Conservation (phyloP, 495 filamentous ascomycete genomes). For the Annulohypoxylon bovei region DNA sequence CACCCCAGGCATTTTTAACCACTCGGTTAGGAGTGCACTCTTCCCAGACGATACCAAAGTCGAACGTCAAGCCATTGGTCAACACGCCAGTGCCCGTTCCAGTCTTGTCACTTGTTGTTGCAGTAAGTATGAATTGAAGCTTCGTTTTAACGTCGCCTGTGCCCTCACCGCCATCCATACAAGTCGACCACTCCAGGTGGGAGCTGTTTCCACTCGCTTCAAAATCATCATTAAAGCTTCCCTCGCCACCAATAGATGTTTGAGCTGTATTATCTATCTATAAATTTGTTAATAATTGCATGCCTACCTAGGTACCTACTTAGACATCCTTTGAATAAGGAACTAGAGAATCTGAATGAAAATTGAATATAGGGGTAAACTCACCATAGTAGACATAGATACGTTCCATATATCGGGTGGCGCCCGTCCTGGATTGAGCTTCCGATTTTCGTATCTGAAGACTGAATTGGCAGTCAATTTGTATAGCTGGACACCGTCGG, state of each 20-base stretch:
- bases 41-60: constrained; percentile 36
- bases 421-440: constrained; percentile 32
- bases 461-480: constrained; percentile 24
- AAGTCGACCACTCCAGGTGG: constrained; percentile 34
- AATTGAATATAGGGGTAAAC: not conserved
- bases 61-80: constrained; percentile 25
- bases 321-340: not conserved
- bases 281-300: not conserved
- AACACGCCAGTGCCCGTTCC: constrained; percentile 28
- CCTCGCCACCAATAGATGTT: constrained; percentile 28
- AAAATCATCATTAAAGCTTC: constrained; percentile 31
- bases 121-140: constrained; percentile 22
- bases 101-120: constrained; percentile 35
- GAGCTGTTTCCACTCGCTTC: constrained; percentile 13
- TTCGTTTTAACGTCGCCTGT: constrained; percentile 38
- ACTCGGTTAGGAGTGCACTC: constrained; percentile 22
- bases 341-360: not conserved
- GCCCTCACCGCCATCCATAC: constrained; percentile 38
- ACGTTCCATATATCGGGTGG: constrained; percentile 38
- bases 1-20: constrained; percentile 30
- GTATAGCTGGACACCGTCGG: constrained; percentile 32
- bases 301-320: not conserved
- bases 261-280: constrained; percentile 23
- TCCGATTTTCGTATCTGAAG: constrained; percentile 36
- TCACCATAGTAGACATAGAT: constrained; percentile 40